Percentiles rank a stretch among this genome's conserved stretches.
Evolutionary conservation across 2,329 filamentous ascomycete species (phyloP).

Genomic region (Ambrosiella cleistominuta): DNA sequence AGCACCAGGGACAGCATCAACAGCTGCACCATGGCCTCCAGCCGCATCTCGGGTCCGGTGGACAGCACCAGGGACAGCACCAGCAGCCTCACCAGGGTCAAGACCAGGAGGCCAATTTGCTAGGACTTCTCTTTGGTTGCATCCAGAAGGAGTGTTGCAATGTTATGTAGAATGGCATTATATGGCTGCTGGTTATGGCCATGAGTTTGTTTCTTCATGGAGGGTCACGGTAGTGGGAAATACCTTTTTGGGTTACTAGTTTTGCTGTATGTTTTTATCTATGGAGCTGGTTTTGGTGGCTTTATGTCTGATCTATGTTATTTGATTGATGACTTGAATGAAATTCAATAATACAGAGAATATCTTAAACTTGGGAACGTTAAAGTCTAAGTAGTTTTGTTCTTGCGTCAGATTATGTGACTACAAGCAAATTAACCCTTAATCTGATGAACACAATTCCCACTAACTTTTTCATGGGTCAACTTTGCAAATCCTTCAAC

Average conservation of each 20-base stretch:
- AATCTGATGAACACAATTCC: not conserved
- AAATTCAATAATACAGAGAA: too few species aligned
- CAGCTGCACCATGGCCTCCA: conserved; percentile 9
- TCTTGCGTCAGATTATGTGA: too few species aligned
- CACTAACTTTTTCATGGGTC: not conserved
- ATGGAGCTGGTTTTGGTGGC: not conserved
- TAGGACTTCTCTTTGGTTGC: conserved; percentile 21
- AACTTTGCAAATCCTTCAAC: not conserved
- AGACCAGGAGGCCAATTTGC: conserved; percentile 25
- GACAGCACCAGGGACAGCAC: conserved; percentile 13
- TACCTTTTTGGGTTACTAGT: not conserved
- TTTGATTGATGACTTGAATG: not conserved
- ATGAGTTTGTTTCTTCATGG: not conserved
- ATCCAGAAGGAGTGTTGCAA: conserved; percentile 54
- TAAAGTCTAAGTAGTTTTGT: too few species aligned
- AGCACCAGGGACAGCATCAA: conserved; percentile 9
- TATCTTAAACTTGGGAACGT: too few species aligned
- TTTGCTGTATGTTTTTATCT: not conserved
- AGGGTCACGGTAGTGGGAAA: not conserved
- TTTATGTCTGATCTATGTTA: not conserved
- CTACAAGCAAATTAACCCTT: not conserved
- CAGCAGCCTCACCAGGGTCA: conserved; percentile 12
- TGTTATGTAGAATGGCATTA: conserved; percentile 44
- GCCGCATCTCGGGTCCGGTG: conserved; percentile 14
- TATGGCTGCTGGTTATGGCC: not conserved